Percentiles rank a stretch among this genome's conserved stretches.
Evolutionary conservation across 108 stramenopile genomes (phyloP).

Genomic region (Stephanodiscus minutulus): DNA sequence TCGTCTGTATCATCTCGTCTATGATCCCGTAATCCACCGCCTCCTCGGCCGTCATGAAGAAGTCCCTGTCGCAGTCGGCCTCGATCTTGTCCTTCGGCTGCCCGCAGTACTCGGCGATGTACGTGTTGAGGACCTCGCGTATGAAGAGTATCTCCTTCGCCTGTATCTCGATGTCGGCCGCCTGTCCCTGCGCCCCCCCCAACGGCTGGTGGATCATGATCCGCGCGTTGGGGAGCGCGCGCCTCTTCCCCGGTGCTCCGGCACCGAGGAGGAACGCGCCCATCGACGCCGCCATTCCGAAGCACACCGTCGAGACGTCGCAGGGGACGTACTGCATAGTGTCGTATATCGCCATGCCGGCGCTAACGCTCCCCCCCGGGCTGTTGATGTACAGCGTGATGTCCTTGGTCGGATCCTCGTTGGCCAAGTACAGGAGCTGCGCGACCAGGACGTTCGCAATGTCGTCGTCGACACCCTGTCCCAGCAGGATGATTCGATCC

Average conservation of each 20-base stretch:
- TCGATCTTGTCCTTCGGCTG: constrained; percentile 95
- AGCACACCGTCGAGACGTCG: constrained; percentile 94
- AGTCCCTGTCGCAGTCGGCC: constrained; percentile 94
- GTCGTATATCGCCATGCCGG: constrained; percentile 97
- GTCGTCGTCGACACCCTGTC: constrained; percentile 92
- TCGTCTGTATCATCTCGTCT: constrained; percentile 95
- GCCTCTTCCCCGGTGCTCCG: constrained; percentile 87
- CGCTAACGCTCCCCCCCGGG: constrained; percentile 88
- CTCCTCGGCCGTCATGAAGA: constrained; percentile 96
- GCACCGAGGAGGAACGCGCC: constrained; percentile 95
- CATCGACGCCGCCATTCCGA: constrained; percentile 98
- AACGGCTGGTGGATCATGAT: constrained; percentile 99
- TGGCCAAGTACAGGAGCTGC: constrained; percentile 92
- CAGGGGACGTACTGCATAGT: constrained; percentile 98
- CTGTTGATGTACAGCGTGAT: constrained; percentile 97
- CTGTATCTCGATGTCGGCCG: constrained; percentile 97
- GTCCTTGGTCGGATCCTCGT: constrained; percentile 92
- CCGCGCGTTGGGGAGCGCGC: constrained; percentile 90
- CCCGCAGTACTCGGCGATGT: constrained; percentile 91
- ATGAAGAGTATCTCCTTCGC: constrained; percentile 97
- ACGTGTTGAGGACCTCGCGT: constrained; percentile 86
- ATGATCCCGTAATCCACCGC: constrained; percentile 96
- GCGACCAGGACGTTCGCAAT: constrained; percentile 94
- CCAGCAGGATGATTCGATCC: constrained; percentile 92
- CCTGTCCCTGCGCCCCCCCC: constrained; percentile 96